phyloP scores from a whole-genome alignment of 352 stramenopile genomes.

The Globisporangium carolinianum region DNA sequence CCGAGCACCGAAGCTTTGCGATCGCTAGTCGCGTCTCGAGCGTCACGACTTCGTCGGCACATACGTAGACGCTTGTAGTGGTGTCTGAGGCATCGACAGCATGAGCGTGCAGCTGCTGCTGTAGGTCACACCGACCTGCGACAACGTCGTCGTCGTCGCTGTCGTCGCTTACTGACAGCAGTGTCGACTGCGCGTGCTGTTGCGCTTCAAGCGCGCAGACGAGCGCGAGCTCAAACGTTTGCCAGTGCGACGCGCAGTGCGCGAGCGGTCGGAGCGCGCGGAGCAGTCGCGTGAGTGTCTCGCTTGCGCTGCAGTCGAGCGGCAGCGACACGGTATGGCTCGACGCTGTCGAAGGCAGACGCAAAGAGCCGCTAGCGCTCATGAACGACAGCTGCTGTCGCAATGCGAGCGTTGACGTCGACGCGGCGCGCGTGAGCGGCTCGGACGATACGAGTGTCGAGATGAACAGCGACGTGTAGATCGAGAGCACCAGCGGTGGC shows the following conservation, averaged over 20 bases:
- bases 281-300: constrained; percentile 15
- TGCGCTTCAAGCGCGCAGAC: constrained; percentile 3
- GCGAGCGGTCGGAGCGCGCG: constrained; percentile 15
- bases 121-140: background rate
- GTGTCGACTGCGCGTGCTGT: background rate
- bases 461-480: constrained; percentile 30
- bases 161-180: background rate
- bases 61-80: too few species aligned
- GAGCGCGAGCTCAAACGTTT: constrained; percentile 20
- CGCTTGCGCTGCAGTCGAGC: background rate
- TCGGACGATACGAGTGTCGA: constrained; percentile 5
- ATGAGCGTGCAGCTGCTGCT: background rate
- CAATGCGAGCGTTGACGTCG: background rate
- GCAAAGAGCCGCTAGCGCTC: too few species aligned
- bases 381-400: background rate
- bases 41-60: background rate
- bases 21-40: background rate
- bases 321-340: background rate
- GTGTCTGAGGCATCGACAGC: background rate
- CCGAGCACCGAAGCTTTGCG: background rate
- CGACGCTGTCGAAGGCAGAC: background rate
- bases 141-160: background rate
- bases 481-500: constrained; percentile 20
- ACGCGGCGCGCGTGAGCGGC: background rate
- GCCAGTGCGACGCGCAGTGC: constrained; percentile 14